Evolutionary conservation across 1,284 basidiomycete species (phyloP).

Genomic region (Puccinia coronata): DNA sequence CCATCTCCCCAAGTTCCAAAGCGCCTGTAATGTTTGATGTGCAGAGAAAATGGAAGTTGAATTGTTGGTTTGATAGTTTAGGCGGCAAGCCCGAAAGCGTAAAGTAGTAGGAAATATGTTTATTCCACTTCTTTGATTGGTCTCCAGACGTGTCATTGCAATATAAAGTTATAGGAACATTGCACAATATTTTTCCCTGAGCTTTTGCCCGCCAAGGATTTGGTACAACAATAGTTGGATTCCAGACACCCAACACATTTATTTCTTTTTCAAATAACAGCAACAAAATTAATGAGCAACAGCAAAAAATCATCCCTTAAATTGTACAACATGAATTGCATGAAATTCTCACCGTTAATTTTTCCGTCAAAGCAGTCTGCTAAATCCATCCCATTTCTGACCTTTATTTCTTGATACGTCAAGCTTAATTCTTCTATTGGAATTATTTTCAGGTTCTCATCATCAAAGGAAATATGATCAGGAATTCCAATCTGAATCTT

Average conservation of each 20-base stretch:
- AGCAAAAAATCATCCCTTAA: too few relatives aligned
- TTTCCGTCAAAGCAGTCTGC: neutral
- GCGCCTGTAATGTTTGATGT: too few relatives aligned
- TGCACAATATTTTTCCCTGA: neutral
- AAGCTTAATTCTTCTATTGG: neutral
- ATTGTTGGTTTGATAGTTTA: too few relatives aligned
- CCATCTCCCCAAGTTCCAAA: neutral
- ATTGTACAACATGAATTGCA: too few relatives aligned
- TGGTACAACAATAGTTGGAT: neutral
- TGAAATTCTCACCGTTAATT: constrained; percentile 1
- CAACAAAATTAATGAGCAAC: neutral
- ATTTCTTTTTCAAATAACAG: neutral
- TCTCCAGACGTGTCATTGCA: constrained; percentile 15
- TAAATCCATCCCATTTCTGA: neutral
- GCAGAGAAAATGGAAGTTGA: neutral
- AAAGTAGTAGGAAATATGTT: too few relatives aligned
- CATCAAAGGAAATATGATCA: neutral
- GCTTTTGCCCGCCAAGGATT: constrained; percentile 23
- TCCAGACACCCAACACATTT: neutral
- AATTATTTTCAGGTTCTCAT: neutral
- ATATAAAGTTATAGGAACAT: constrained; percentile 9
- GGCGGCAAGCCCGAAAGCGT: too few relatives aligned
- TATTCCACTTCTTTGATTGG: neutral
- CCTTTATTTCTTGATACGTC: neutral
- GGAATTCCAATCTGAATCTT: neutral